Evolutionary conservation across 257 asterid species (phyloP), one percentile per base, ranked within the genome.

Genomic region (Rubia yunnanensis): DNA sequence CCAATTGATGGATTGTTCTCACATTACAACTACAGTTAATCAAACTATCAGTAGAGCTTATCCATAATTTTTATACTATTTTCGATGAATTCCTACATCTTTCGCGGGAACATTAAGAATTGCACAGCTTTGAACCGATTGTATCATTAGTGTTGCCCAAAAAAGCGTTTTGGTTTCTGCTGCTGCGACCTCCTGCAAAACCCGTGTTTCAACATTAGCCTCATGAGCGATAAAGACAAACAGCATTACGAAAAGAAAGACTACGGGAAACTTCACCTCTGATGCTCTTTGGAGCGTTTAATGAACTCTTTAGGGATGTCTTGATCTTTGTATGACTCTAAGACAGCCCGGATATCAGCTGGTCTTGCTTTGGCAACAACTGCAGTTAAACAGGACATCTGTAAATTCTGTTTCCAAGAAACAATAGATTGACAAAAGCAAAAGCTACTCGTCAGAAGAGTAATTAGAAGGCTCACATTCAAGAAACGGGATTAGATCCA

Each of bases 401-500:
- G 44, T 39, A 48, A 61, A 50, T 31, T 59, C 67, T 56, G 20
- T 22, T 30, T 27, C 30, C 9, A 14, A 48, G 10, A 28, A 36
- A 18, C 20, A 46, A 9, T 44, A 64, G 26, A 44, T 44, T 46
- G 44, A 28, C 69, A 61, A 76, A 39, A n/a, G 6, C 70, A 35
- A 34, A 54, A 67, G 49, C 57, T 22, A 26, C 15, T 24, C 4
- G 22, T 41, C 62, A 59, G 2, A 44, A 18, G 17, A 28, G 39
- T 20, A 55, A 66, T 34, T 14, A 17, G 32, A 14, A 67, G 71
- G 58, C 92, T 81, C 74, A 88, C 98, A 92, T 77, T 92, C 98
- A 63, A 92, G 89, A 76, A 92, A 92, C 2, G 96, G 96, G 65
- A 89, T 85, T 30, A 89, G 91, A 83, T 92, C 96, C 70, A 92